Percentiles rank a stretch among this genome's conserved stretches.
Evolutionary conservation across 164 flowering plant species (phyloP).

Genomic region (Liriodendron chinense): DNA sequence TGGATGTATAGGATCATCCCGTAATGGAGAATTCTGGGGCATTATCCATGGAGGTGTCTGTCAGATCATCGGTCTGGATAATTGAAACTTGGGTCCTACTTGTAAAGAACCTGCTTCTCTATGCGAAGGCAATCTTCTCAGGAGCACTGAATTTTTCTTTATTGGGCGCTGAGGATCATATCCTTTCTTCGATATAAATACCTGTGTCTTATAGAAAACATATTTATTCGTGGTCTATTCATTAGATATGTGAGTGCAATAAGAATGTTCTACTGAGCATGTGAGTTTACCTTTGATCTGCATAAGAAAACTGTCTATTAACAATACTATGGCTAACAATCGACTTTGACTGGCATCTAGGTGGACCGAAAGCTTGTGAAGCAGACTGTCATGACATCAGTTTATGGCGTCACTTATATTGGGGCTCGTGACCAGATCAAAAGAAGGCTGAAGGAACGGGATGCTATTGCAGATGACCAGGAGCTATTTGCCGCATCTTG

Average conservation of each 20-base stretch:
- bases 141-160: not conserved
- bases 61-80: too few species aligned
- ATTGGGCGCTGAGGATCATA: not conserved
- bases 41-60: too few species aligned
- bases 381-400: conserved; percentile 99
- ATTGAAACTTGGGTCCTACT: not conserved
- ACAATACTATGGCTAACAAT: conserved; percentile 4
- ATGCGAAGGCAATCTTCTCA: not conserved
- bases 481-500: conserved; percentile 73
- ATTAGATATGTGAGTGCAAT: not conserved
- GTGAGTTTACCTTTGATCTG: too few species aligned
- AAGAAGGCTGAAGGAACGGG: conserved; percentile 78
- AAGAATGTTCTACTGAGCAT: not conserved
- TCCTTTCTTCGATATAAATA: not conserved
- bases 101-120: not conserved
- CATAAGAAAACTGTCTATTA: not conserved
- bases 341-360: conserved; percentile 24
- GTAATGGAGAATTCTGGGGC: too few species aligned
- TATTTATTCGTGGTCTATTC: not conserved
- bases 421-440: conserved; percentile 99
- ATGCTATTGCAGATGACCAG: conserved; percentile 48
- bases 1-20: too few species aligned
- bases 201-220: not conserved
- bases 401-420: conserved; percentile 96
- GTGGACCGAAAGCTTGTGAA: conserved; percentile 94